Percentiles rank a stretch among this genome's conserved stretches.
Evolutionary conservation across 1,139 yeast genomes (phyloP).

Genomic region (Magnusiomyces suaveolens): DNA sequence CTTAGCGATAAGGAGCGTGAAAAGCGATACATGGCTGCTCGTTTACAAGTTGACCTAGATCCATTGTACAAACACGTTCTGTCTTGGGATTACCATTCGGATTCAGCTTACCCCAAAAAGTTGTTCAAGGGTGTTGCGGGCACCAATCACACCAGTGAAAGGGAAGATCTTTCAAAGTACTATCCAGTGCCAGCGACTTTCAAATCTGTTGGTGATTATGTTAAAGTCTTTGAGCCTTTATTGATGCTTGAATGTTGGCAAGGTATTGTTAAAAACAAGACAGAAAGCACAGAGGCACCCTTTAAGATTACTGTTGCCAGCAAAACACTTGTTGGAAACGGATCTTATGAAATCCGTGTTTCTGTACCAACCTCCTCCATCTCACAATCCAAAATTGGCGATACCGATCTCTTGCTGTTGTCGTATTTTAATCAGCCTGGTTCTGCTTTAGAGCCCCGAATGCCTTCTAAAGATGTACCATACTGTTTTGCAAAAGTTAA

Average conservation of each 20-base stretch:
- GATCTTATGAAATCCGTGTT: slow-evolving; percentile 66
- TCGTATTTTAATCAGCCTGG: slow-evolving; percentile 38
- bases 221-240: slow-evolving; percentile 62
- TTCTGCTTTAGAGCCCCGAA: slow-evolving; percentile 5
- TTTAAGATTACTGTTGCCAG: slow-evolving; percentile 35
- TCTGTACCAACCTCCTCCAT: slow-evolving; percentile 50
- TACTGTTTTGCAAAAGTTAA: slow-evolving; percentile 73
- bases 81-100: slow-evolving; percentile 64
- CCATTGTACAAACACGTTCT: slow-evolving; percentile 65
- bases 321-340: slow-evolving; percentile 15
- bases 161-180: slow-evolving; percentile 22
- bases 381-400: slow-evolving; percentile 49
- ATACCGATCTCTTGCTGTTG: slow-evolving; percentile 68
- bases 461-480: slow-evolving; percentile 19
- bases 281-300: slow-evolving; percentile 53
- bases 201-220: slow-evolving; percentile 52
- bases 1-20: slow-evolving; percentile 42
- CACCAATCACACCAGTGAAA: slow-evolving; percentile 40
- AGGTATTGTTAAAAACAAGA: slow-evolving; percentile 64
- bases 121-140: slow-evolving; percentile 35
- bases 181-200: slow-evolving; percentile 41
- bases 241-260: slow-evolving; percentile 91
- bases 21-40: slow-evolving; percentile 67
- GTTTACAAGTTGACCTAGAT: slow-evolving; percentile 68
- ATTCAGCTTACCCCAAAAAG: slow-evolving; percentile 50